Percentiles rank a stretch among this genome's conserved stretches.
These are phyloP conservation scores for Harringtonia aguacate DNA, from an alignment of 2,329 filamentous ascomycete species.

Conservation along the genomic window DNA sequence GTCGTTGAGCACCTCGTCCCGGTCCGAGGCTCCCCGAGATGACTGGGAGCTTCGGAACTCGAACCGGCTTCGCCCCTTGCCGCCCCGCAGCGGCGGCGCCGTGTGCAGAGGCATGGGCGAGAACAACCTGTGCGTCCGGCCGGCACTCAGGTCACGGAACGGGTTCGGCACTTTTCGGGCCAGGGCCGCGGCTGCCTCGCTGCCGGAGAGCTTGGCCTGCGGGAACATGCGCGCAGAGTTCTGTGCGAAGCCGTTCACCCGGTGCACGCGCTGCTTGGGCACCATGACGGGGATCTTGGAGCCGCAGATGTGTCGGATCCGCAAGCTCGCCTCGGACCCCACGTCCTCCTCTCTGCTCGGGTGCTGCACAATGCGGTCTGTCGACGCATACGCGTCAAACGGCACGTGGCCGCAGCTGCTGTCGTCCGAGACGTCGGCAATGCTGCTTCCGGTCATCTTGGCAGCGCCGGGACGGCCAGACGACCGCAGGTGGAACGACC, in stretches of 20 bases:
- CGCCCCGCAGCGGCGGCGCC: neutral
- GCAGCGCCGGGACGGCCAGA: constrained; percentile 3
- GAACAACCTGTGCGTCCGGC: constrained; percentile 4
- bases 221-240: constrained; percentile 13
- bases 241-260: constrained; percentile 20
- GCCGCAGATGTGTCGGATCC: constrained; percentile 12
- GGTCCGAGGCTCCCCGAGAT: neutral
- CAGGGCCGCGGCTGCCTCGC: constrained; percentile 1
- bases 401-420: constrained; percentile 7
- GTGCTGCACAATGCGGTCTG: constrained; percentile 17
- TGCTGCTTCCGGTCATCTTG: constrained; percentile 25
- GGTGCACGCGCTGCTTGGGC: constrained; percentile 18
- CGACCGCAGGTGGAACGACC: neutral
- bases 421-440: constrained; percentile 33
- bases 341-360: constrained; percentile 6
- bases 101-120: constrained; percentile 5
- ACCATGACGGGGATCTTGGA: constrained; percentile 17
- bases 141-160: constrained; percentile 6
- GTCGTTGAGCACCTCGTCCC: neutral
- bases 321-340: constrained; percentile 8
- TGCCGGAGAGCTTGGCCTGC: neutral
- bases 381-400: constrained; percentile 15
- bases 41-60: constrained; percentile 9
- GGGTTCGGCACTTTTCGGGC: constrained; percentile 7
- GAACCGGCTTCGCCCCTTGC: constrained; percentile 5